Percentiles rank a stretch among this genome's conserved stretches.
These are phyloP conservation scores for Melampsora abietis-canadensis DNA, from an alignment of 1,284 basidiomycete species.

Conservation along the genomic window DNA sequence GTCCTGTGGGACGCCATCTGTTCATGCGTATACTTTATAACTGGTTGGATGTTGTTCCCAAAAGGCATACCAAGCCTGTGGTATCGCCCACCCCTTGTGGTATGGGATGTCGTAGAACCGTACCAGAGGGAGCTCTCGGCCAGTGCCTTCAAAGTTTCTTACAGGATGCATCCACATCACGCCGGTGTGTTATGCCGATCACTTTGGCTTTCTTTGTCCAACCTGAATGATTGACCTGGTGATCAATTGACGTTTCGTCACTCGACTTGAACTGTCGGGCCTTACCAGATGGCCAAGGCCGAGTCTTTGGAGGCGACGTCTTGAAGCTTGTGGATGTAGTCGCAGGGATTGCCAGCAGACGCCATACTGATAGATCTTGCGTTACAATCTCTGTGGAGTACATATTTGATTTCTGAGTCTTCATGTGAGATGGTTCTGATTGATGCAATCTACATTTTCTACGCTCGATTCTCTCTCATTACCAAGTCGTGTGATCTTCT, in stretches of 20 bases:
- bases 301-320: slow-evolving; percentile 53
- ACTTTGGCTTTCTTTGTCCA: background rate
- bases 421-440: background rate
- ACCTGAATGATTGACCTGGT: background rate
- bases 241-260: background rate
- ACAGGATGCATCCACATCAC: slow-evolving; percentile 6
- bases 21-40: background rate
- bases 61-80: background rate
- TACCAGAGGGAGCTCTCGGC: background rate
- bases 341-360: slow-evolving; percentile 54
- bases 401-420: slow-evolving; percentile 7
- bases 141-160: slow-evolving; percentile 1
- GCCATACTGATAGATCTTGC: slow-evolving; percentile 53
- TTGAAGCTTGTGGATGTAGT: slow-evolving; percentile 55
- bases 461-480: background rate
- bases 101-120: slow-evolving; percentile 2
- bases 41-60: background rate
- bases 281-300: slow-evolving; percentile 47
- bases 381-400: slow-evolving; percentile 54
- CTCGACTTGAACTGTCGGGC: background rate
- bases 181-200: background rate
- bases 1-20: background rate
- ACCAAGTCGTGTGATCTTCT: slow-evolving; percentile 48
- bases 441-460: too few relatives aligned
- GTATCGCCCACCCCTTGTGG: background rate